These are phyloP conservation scores for Colletotrichum sp. DNA, from an alignment of 2,329 filamentous ascomycete genomes.

Conservation along the genomic window DNA sequence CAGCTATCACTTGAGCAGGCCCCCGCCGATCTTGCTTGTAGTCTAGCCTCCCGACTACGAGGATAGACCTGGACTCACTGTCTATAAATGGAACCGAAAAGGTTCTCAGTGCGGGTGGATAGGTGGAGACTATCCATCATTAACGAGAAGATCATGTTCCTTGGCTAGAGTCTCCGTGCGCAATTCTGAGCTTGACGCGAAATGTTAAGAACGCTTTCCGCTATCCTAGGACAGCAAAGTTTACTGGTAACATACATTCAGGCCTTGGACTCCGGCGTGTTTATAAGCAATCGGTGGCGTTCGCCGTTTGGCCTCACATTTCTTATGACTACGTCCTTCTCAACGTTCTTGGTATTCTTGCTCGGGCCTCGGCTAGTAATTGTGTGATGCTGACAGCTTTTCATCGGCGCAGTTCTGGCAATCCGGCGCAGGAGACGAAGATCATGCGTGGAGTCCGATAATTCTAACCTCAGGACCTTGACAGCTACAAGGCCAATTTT, in stretches of 20 bases:
- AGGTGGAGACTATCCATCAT: too few species aligned
- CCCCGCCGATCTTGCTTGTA: too few species aligned
- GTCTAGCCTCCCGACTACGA: too few species aligned
- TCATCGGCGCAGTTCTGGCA: not conserved
- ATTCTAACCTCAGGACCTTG: not conserved
- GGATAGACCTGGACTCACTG: too few species aligned
- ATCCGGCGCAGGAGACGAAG: not conserved
- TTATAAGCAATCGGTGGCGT: rapidly evolving
- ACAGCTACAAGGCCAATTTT: not conserved
- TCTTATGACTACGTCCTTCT: not conserved
- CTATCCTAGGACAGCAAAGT: not conserved
- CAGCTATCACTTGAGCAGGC: not conserved
- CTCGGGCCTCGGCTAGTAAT: rapidly evolving
- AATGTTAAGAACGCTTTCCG: not conserved
- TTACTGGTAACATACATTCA: not conserved
- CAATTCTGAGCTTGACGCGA: not conserved
- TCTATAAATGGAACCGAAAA: too few species aligned
- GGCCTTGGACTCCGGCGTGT: not conserved
- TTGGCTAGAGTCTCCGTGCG: too few species aligned
- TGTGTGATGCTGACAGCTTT: not conserved
- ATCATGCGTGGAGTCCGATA: not conserved
- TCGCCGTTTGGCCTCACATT: not conserved
- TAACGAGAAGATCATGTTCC: too few species aligned
- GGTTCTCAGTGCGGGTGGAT: too few species aligned
- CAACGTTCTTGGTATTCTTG: not conserved